A percentile compares a stretch with the other conserved stretches of the same genome.
Evolutionary conservation across 169 alveolate genomes (phyloP).

Genomic region (Eimeria acervulina): DNA sequence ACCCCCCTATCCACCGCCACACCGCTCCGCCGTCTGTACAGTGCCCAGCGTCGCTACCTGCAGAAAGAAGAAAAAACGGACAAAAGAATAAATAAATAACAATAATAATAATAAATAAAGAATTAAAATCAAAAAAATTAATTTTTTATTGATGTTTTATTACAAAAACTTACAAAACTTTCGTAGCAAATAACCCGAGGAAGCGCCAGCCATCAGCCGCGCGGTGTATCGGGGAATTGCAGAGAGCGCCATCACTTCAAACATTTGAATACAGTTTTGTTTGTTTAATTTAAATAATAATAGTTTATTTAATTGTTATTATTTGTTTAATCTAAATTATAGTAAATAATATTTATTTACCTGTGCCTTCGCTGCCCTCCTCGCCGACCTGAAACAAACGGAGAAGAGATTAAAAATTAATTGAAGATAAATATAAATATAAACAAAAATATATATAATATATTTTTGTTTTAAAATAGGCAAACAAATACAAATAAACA

Average conservation of each 20-base stretch:
- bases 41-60: conserved; percentile 70
- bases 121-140: not conserved
- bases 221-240: conserved; percentile 69
- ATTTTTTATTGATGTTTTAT: not conserved
- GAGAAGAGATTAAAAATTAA: not conserved
- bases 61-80: not conserved
- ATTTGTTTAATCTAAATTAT: not conserved
- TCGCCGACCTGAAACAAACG: not conserved
- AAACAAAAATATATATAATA: not conserved
- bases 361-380: not conserved
- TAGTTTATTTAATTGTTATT: not conserved
- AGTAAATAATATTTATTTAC: not conserved
- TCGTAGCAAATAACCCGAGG: conserved; percentile 75
- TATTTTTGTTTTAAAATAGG: no score
- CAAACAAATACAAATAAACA: not conserved
- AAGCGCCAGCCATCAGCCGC: conserved; percentile 73
- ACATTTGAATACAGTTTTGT: not conserved
- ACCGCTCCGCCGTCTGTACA: conserved; percentile 55
- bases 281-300: not conserved
- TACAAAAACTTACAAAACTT: not conserved
- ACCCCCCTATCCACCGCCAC: conserved; percentile 49
- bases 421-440: not conserved
- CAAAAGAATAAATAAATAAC: not conserved
- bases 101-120: not conserved
- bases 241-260: conserved; percentile 62